Conservation (phyloP, 1,139 yeast genomes). For the Hanseniaspora uvarum region DNA sequence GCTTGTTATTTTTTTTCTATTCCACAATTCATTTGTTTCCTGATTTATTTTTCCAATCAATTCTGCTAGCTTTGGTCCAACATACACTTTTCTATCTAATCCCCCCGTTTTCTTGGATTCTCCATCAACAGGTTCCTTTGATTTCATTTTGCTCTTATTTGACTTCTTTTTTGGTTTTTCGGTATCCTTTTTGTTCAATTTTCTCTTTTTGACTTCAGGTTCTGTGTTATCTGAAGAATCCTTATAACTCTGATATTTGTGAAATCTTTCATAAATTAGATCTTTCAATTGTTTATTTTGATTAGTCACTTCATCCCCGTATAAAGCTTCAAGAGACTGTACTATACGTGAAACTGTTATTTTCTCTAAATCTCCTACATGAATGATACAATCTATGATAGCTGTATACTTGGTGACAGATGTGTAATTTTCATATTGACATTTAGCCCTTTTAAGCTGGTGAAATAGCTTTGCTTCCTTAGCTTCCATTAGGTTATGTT, state of each 20-base stretch:
- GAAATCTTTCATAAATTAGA: slow-evolving; percentile 11
- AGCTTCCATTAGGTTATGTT: background rate
- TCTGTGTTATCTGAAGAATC: background rate
- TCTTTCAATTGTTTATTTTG: background rate
- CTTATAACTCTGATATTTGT: background rate
- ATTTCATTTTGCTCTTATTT: background rate
- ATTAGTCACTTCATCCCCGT: background rate
- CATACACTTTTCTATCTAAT: background rate
- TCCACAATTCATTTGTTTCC: background rate
- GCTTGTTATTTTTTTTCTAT: slow-evolving; percentile 62
- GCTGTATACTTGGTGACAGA: slow-evolving; percentile 5
- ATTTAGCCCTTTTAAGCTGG: background rate
- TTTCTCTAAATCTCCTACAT: slow-evolving; percentile 11
- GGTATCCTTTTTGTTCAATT: background rate
- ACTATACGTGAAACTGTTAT: slow-evolving; percentile 5
- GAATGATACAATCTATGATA: slow-evolving; percentile 6
- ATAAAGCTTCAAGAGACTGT: background rate
- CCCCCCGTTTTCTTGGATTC: background rate
- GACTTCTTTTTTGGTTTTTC: background rate
- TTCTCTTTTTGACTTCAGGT: background rate
- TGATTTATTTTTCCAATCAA: background rate
- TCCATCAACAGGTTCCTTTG: background rate
- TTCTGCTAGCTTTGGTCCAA: background rate
- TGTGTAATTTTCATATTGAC: background rate
- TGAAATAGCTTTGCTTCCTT: background rate